Percentiles rank a stretch among this genome's conserved stretches.
These are phyloP conservation scores for Suhomyces bokatorum DNA, from an alignment of 1,139 yeast genomes.

Conservation along the genomic window DNA sequence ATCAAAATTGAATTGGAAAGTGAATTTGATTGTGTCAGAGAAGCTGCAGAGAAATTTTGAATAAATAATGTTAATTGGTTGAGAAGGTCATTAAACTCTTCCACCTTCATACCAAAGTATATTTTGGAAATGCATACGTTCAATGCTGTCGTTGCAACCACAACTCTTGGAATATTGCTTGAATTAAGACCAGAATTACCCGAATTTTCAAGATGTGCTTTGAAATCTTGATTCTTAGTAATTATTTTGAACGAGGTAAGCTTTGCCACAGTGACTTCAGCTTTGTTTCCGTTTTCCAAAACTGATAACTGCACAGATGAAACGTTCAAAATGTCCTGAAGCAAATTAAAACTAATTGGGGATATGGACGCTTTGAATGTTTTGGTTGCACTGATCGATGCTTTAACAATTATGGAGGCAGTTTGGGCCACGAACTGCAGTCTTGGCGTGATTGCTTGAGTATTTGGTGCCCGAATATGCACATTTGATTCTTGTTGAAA, in stretches of 20 bases:
- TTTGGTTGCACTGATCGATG: conserved; percentile 13
- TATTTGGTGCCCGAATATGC: neutral
- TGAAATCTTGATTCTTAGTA: conserved; percentile 27
- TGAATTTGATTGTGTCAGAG: conserved; percentile 17
- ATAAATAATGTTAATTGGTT: conserved; percentile 16
- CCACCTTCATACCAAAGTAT: conserved; percentile 16
- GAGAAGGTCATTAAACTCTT: conserved; percentile 16
- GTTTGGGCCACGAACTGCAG: conserved; percentile 34
- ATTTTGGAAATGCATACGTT: conserved; percentile 24
- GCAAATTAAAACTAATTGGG: conserved; percentile 41
- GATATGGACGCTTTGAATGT: conserved; percentile 25
- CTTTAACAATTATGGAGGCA: conserved; percentile 24
- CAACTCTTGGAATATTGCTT: conserved; percentile 24
- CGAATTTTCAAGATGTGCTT: conserved; percentile 23
- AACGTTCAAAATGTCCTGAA: conserved; percentile 30
- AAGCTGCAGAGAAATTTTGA: conserved; percentile 1
- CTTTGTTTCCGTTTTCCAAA: neutral
- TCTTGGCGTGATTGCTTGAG: neutral
- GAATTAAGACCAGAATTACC: conserved; percentile 21
- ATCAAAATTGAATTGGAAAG: conserved; percentile 17
- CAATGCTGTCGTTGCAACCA: conserved; percentile 21
- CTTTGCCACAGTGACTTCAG: conserved; percentile 12
- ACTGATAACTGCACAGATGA: conserved; percentile 26
- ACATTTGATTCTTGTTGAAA: neutral
- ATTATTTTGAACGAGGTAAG: conserved; percentile 22